These are phyloP conservation scores for Leishmania tropica DNA, from an alignment of 208 protist species.

Conservation along the genomic window DNA sequence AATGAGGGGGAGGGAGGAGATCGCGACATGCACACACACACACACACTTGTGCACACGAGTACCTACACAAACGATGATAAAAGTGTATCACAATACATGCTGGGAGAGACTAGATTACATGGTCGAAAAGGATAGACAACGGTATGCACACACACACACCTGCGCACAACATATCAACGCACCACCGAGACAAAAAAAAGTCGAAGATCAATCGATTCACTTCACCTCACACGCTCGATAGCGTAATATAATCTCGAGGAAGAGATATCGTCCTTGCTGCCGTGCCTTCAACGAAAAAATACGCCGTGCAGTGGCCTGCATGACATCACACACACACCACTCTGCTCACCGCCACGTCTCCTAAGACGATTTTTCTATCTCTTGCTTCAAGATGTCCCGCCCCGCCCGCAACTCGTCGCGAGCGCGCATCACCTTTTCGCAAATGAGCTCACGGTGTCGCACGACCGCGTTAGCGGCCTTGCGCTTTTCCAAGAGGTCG, in stretches of 20 bases:
- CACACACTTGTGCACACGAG: background rate
- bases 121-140: background rate
- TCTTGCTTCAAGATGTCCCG: conserved; percentile 27
- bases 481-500: conserved; percentile 66
- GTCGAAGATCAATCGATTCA: background rate
- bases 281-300: background rate
- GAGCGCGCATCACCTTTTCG: conserved; percentile 48
- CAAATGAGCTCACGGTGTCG: conserved; percentile 52
- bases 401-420: conserved; percentile 46
- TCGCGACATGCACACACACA: background rate
- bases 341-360: background rate
- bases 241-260: background rate
- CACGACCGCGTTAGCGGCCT: conserved; percentile 48
- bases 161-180: background rate
- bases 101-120: background rate
- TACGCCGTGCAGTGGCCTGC: background rate
- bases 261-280: background rate
- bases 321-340: background rate
- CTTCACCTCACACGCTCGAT: background rate
- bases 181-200: background rate
- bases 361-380: conserved; percentile 5
- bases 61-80: background rate
- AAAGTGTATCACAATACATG: background rate
- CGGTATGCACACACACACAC: background rate
- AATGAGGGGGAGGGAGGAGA: background rate